phyloP scores from a whole-genome alignment of 1,139 yeast species.

The Maudiozyma humilis region DNA sequence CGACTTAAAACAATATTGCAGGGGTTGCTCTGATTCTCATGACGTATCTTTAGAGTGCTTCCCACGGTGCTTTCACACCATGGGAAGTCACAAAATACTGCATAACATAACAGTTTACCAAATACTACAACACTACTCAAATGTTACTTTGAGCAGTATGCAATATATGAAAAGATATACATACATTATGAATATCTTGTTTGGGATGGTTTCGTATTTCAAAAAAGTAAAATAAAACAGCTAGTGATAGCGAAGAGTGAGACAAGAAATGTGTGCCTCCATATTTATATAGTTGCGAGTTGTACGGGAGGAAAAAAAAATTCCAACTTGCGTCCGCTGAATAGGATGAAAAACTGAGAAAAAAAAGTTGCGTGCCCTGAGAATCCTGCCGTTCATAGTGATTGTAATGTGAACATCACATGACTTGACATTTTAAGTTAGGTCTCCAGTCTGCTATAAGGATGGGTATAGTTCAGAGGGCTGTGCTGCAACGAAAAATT shows the following conservation, averaged over 20 bases:
- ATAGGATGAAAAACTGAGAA: too few species aligned
- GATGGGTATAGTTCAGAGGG: too few species aligned
- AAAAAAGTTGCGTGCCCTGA: background rate
- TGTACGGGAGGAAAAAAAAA: too few species aligned
- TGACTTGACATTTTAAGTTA: too few species aligned
- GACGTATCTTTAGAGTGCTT: slow-evolving; percentile 6
- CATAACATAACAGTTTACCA: background rate
- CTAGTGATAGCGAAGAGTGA: background rate
- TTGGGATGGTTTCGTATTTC: background rate
- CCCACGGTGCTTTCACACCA: background rate
- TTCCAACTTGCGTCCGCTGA: too few species aligned
- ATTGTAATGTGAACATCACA: too few species aligned
- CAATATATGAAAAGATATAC: background rate
- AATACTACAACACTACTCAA: background rate
- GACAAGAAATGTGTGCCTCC: background rate
- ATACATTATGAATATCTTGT: background rate
- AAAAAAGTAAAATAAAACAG: background rate
- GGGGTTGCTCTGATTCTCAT: slow-evolving; percentile 13
- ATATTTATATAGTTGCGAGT: too few species aligned
- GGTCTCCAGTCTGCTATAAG: too few species aligned
- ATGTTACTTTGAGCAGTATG: background rate
- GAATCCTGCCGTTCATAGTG: too few species aligned
- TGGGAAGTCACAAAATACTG: background rate
- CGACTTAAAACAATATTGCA: background rate
- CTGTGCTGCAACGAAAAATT: too few species aligned